Base-by-base conservation (phyloP, 345 rosid genomes). In the Salix purpurea region DNA sequence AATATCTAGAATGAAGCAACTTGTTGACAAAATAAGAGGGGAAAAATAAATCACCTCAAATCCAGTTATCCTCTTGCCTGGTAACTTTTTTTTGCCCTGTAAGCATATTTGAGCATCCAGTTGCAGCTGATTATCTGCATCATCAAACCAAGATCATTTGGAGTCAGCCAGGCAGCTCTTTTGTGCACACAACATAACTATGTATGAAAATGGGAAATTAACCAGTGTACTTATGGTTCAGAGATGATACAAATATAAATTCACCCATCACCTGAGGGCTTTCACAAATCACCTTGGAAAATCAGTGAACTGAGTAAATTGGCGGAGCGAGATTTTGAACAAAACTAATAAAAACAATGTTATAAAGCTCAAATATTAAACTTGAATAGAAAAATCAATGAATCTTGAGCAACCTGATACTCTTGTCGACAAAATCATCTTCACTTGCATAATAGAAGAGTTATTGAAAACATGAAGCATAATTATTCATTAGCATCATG, bases 41-140 rank as follows among this genome's bases (percentile, higher is more conserved):
- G 1, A 66, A 37, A 58, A 64, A 16, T 9, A 61, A 36, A 66
- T 60, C 24, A 87, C 91, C 91, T 92, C 89, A 81, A 92, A 92
- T 71, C 93, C 94, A 61, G 92, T 90, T 77, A 90, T 87, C 74
- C 92, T 83, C 85, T 86, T 89, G 85, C 90, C 89, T n/a, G 88
- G 74, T 30, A 76, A 76, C 83, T 92, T 92, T 84, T 89, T 90
- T 81, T 86, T 90, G 62, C 93, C 85, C 71, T 92, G 89, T 74
- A 92, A 68, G 77, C 81, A 80, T 71, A 90, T 75, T 79, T 88
- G 88, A 76, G 78, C 79, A 26, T 81, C 90, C 81, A 84, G 77
- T 67, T 84, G 83, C 78, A 90, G 73, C 58, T 74, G 85, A 75
- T 90, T 81, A 77, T 86, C 97, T 92, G 87, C 66, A 54, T 56